These are phyloP conservation scores for Henckelia pumila DNA, from an alignment of 257 asterid genomes.

Conservation along the genomic window DNA sequence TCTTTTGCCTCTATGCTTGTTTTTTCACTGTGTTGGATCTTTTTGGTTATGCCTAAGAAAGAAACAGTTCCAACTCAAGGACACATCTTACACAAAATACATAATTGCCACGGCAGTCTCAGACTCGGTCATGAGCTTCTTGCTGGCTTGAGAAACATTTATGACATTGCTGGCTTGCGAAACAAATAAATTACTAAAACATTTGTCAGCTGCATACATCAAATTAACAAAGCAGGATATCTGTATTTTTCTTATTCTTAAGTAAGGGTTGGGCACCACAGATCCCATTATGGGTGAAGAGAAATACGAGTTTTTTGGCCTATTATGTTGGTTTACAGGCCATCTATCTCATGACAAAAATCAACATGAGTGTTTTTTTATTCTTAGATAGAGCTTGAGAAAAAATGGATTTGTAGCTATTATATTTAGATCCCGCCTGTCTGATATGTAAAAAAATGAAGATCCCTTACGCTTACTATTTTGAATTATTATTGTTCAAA, in stretches of 20 bases:
- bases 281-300: neutral
- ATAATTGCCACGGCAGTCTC: neutral
- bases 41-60: neutral
- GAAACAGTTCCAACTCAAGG: conserved; percentile 3
- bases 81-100: neutral
- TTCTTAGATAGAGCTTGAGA: neutral
- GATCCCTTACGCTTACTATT: neutral
- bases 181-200: neutral
- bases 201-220: neutral
- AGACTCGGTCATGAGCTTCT: neutral
- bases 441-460: neutral
- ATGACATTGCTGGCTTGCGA: neutral
- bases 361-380: neutral
- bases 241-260: neutral
- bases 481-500: neutral
- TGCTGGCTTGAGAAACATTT: neutral
- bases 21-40: neutral
- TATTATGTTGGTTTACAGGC: too few species aligned
- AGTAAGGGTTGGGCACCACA: neutral
- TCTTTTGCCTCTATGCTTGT: conserved; percentile 21
- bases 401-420: too few species aligned
- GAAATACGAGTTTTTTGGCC: neutral
- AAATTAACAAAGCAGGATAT: neutral
- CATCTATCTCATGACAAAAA: too few species aligned
- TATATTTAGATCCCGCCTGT: neutral